Evolutionary conservation across 495 filamentous ascomycete genomes (phyloP), one percentile per base, ranked within the genome.

Genomic region (Hypoxylon perforatum): DNA sequence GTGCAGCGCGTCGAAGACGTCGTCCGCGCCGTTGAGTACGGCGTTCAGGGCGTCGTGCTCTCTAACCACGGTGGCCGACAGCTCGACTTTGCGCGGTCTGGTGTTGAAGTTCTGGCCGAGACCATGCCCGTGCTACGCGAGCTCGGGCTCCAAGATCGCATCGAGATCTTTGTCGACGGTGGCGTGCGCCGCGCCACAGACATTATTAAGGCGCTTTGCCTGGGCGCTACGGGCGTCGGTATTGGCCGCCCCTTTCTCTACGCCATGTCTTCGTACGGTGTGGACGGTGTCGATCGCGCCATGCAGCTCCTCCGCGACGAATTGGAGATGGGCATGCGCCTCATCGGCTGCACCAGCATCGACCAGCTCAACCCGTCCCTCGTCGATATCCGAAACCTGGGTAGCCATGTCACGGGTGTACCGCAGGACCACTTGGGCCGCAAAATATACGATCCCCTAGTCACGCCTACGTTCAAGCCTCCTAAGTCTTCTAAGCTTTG

Each of bases 21-120:
- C 28, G 78, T 99, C 60, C 87, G 84, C 52, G 94, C 95, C 46
- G 84, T 93, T 67, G 92, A 97, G 68, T 76, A 73, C 46, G 94
- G 93, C 57, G 91, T 96, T 9, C 89, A 96, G 66, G 95, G 93
- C 62, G 94, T 97, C 42, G 95, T 99, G 21, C 86, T 99, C 45
- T 96, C 92, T 49, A 99, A 99, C 81, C 95, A 99, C 81, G 95
- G 95, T 59, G 95, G 95, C 19, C 86, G 95, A n/a, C 95, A 99
- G 78, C 92, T 99, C 48, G 95, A 99, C 66, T 93, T 92, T 67
- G 88, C 95, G 0, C 88, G 90, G 25, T 95, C 92, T 0, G 96
- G 87, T n/a, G 88, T 98, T 69, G 95, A 99, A 75, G 84, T 99
- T 0, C 86, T 99, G 8, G 92, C 95, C 18, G 95, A 99, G 82